phyloP scores from a whole-genome alignment of 257 asterid genomes.

The Buddleja alternifolia region DNA sequence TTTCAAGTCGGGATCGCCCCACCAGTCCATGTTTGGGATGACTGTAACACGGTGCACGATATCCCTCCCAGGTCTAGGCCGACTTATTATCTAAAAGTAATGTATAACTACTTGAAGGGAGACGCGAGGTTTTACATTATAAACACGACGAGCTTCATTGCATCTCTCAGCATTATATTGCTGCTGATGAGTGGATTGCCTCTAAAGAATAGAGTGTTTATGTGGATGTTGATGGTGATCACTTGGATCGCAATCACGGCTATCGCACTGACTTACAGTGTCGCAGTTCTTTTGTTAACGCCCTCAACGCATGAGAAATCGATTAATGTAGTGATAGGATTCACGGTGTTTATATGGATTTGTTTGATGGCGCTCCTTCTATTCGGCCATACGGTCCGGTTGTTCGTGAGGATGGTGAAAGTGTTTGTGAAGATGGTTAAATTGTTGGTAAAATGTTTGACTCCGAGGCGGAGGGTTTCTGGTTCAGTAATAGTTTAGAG shows the following conservation, averaged over 20 bases:
- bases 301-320: neutral
- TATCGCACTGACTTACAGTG: conserved; percentile 32
- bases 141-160: conserved; percentile 38
- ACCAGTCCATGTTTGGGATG: conserved; percentile 34
- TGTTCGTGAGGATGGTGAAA: conserved; percentile 13
- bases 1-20: conserved; percentile 45
- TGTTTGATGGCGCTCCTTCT: conserved; percentile 33
- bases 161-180: conserved; percentile 45
- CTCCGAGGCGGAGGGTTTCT: neutral
- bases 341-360: conserved; percentile 35
- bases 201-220: conserved; percentile 11
- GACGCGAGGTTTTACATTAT: conserved; percentile 22
- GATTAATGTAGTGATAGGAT: conserved; percentile 11
- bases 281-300: conserved; percentile 13
- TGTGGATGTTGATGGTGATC: conserved; percentile 34
- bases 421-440: conserved; percentile 4
- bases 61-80: no score
- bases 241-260: conserved; percentile 39
- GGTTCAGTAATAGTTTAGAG: neutral
- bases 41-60: neutral
- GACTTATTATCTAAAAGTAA: neutral
- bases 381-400: conserved; percentile 35
- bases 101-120: neutral
- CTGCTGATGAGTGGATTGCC: conserved; percentile 46
- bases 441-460: neutral